Percentiles rank a stretch among this genome's conserved stretches.
Evolutionary conservation across 208 protist genomes (phyloP).

Genomic region (Borovskyia barvae): DNA sequence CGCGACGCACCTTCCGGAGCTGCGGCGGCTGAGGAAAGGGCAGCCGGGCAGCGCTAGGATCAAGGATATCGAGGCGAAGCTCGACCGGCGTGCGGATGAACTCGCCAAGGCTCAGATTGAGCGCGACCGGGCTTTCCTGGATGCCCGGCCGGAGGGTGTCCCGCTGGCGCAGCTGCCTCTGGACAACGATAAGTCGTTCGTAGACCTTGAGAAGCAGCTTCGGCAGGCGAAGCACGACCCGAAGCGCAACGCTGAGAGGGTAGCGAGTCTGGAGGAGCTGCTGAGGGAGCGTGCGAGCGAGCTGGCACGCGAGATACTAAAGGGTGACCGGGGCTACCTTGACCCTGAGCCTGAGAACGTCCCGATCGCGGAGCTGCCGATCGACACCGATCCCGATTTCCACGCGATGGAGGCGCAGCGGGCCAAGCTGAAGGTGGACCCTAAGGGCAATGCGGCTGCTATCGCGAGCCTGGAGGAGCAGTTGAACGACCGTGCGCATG

Average conservation of each 20-base stretch:
- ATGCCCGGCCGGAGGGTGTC: constrained; percentile 65
- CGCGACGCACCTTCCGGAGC: constrained; percentile 45
- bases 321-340: constrained; percentile 68
- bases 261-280: constrained; percentile 41
- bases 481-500: constrained; percentile 69
- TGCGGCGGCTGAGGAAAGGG: constrained; percentile 69
- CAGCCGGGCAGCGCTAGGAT: constrained; percentile 44
- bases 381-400: constrained; percentile 55
- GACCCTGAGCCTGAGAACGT: constrained; percentile 76
- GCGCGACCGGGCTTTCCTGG: constrained; percentile 59
- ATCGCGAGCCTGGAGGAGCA: constrained; percentile 61
- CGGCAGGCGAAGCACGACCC: constrained; percentile 49
- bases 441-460: constrained; percentile 36
- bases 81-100: constrained; percentile 50
- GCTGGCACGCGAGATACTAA: constrained; percentile 54
- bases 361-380: constrained; percentile 49
- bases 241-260: constrained; percentile 41
- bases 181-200: constrained; percentile 61
- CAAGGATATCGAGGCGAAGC: constrained; percentile 44
- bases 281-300: constrained; percentile 69
- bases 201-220: constrained; percentile 62
- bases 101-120: constrained; percentile 51
- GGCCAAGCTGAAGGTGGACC: constrained; percentile 66
- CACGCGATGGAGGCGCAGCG: constrained; percentile 59
- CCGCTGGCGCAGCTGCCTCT: constrained; percentile 58